Conservation (phyloP, 2,329 filamentous ascomycete genomes). For the Fusarium gaditjirri region DNA sequence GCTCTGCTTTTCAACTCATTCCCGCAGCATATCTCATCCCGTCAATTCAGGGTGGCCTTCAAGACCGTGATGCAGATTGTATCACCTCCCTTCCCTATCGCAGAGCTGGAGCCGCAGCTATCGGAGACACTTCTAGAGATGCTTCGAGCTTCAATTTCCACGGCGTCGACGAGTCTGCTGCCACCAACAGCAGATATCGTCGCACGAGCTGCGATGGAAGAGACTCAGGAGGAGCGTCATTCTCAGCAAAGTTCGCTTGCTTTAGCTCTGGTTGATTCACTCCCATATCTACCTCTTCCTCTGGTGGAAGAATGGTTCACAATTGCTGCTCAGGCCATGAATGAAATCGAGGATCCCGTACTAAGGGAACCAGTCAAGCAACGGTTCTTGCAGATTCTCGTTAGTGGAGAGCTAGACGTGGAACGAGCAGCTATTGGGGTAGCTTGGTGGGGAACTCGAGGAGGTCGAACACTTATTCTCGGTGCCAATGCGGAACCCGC, state of each 20-base stretch:
- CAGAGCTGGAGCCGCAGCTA: conserved; percentile 78
- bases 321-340: conserved; percentile 74
- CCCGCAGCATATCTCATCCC: conserved; percentile 78
- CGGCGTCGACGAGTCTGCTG: conserved; percentile 59
- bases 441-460: conserved; percentile 81
- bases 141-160: conserved; percentile 68
- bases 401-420: conserved; percentile 87
- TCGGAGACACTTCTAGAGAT: conserved; percentile 85
- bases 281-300: conserved; percentile 76
- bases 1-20: conserved; percentile 84
- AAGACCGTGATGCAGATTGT: conserved; percentile 85
- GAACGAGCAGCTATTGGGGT: conserved; percentile 82
- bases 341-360: conserved; percentile 67
- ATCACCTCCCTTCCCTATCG: conserved; percentile 80
- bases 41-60: conserved; percentile 90
- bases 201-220: conserved; percentile 44
- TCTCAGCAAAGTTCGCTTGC: conserved; percentile 84
- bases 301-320: conserved; percentile 85
- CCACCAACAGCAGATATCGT: conserved; percentile 53
- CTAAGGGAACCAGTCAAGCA: conserved; percentile 74
- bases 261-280: conserved; percentile 80
- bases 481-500: conserved; percentile 38
- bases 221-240: conserved; percentile 51
- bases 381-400: conserved; percentile 82
- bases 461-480: conserved; percentile 64